A percentile compares a stretch with the other conserved stretches of the same genome.
Evolutionary conservation across 2,329 filamentous ascomycete species (phyloP).

Genomic region (Pseudocercospora musae): DNA sequence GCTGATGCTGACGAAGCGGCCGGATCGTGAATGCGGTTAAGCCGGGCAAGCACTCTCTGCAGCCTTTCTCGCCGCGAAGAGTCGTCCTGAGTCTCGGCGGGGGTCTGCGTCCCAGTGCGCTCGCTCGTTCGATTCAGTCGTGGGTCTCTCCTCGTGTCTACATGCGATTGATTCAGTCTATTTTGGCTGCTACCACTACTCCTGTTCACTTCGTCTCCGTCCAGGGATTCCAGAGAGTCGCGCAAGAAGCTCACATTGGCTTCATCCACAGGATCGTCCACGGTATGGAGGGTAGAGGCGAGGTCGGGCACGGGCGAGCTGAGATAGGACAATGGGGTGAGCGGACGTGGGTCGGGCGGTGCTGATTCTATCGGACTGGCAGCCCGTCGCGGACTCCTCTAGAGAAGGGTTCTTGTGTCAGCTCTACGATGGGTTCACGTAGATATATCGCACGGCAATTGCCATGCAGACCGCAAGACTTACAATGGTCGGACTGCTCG

Average conservation of each 20-base stretch:
- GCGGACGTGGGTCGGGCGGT: slow-evolving; percentile 21
- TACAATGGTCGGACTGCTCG: neutral
- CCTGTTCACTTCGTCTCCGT: slow-evolving; percentile 11
- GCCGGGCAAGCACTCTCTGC: slow-evolving; percentile 45
- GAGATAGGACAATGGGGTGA: slow-evolving; percentile 42
- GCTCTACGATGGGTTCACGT: neutral
- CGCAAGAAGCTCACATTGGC: slow-evolving; percentile 54
- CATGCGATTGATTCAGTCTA: slow-evolving; percentile 9
- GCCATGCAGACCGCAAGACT: neutral
- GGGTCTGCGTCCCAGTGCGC: slow-evolving; percentile 7
- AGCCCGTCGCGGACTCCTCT: slow-evolving; percentile 1
- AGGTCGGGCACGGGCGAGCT: slow-evolving; percentile 51
- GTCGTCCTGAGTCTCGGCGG: slow-evolving; percentile 35
- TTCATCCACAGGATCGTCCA: slow-evolving; percentile 37
- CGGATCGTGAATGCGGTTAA: slow-evolving; percentile 44
- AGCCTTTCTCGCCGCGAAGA: slow-evolving; percentile 41
- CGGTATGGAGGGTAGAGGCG: slow-evolving; percentile 48
- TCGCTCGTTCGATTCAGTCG: slow-evolving; percentile 6
- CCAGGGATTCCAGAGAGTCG: slow-evolving; percentile 37
- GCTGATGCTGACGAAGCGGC: slow-evolving; percentile 32
- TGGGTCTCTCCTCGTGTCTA: slow-evolving; percentile 27
- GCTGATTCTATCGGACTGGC: slow-evolving; percentile 6
- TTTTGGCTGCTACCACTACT: neutral
- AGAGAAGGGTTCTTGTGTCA: neutral
- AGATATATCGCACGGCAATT: neutral